phyloP scores from a whole-genome alignment of 129 eudicot species.

The Tanacetum coccineum region DNA sequence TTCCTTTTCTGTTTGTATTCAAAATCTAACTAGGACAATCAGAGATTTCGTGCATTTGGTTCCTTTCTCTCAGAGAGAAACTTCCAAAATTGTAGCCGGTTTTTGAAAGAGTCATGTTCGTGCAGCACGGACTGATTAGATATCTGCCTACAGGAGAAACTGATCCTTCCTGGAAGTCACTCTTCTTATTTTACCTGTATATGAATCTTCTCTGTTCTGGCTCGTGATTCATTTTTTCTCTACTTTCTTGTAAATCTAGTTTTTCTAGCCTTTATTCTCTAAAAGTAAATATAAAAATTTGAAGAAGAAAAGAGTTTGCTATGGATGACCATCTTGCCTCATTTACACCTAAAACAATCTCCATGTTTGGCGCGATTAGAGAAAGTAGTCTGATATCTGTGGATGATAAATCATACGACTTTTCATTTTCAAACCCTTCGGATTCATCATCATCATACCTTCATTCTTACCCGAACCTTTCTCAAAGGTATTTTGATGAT shows the following conservation, averaged over 20 bases:
- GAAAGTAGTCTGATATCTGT: slow-evolving; percentile 16
- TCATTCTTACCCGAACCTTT: slow-evolving; percentile 31
- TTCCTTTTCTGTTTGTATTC: neutral
- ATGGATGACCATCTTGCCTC: slow-evolving; percentile 28
- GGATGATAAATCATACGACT: slow-evolving; percentile 28
- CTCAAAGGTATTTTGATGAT: slow-evolving; percentile 23
- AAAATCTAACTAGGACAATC: neutral
- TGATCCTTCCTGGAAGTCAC: slow-evolving; percentile 47
- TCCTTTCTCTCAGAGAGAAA: neutral
- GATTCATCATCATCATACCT: slow-evolving; percentile 29
- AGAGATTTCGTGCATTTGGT: neutral
- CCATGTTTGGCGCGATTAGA: slow-evolving; percentile 24
- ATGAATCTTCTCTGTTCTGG: slow-evolving; percentile 49
- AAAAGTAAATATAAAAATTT: neutral
- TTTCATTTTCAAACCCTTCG: slow-evolving; percentile 36
- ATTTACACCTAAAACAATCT: slow-evolving; percentile 1
- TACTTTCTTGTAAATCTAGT: slow-evolving; percentile 4
- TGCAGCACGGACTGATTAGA: slow-evolving; percentile 35
- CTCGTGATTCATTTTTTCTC: slow-evolving; percentile 35
- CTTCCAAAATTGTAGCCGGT: neutral
- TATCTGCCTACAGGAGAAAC: slow-evolving; percentile 42
- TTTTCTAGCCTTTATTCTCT: slow-evolving; percentile 9
- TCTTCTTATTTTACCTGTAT: slow-evolving; percentile 47
- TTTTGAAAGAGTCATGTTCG: slow-evolving; percentile 39
- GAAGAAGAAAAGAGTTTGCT: neutral